Evolutionary conservation across 139 green algal species (phyloP), one percentile per base, ranked within the genome.

Genomic region (Haematococcus lacustris): DNA sequence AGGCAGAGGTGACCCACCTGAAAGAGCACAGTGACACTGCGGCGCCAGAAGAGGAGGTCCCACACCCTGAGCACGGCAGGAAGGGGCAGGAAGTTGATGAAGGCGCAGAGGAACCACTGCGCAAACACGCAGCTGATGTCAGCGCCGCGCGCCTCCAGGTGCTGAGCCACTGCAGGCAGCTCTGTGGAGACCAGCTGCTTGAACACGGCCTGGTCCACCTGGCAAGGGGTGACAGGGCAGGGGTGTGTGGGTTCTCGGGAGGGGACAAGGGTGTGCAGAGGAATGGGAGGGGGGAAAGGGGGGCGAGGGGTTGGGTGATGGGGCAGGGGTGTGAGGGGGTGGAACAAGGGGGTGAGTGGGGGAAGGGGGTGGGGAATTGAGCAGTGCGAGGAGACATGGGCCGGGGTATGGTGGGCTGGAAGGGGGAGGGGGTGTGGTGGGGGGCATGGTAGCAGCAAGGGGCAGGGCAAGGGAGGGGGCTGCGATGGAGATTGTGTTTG

Each of bases 31-130:
- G 73, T 73, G 34, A 71, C 59, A 35, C 64, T 80, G 34, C 76
- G 67, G 59, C 88, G 59, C 73, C 81, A 88, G 60, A 92, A 78
- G 28, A 89, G 39, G 17, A 84, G 23, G 77, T 93, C 88, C 88
- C 85, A 93, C 32, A 88, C 86, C 0, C 91, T 82, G 77, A 96
- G 78, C 76, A 83, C 88, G 33, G 75, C 87, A 77, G 97, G 92
- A 72, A 91, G 87, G 0, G 93, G 93, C 63, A 98, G 81, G 47
- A 79, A 83, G 76, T 96, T 96, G 68, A 97, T 85, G 82, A 96
- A 98, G 30, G 88, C 61, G 76, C 85, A 92, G 30, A 97, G 84
- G 80, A 97, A 96, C 73, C 73, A 78, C 74, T 83, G 74, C 21
- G 69, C 71, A 61, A 81, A 83, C 35, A 91, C 82, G 32, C 77